A percentile compares a stretch with the other conserved stretches of the same genome.
Conservation (phyloP, 2,329 filamentous ascomycete species). For the Hymenoscyphus fraxineus region DNA sequence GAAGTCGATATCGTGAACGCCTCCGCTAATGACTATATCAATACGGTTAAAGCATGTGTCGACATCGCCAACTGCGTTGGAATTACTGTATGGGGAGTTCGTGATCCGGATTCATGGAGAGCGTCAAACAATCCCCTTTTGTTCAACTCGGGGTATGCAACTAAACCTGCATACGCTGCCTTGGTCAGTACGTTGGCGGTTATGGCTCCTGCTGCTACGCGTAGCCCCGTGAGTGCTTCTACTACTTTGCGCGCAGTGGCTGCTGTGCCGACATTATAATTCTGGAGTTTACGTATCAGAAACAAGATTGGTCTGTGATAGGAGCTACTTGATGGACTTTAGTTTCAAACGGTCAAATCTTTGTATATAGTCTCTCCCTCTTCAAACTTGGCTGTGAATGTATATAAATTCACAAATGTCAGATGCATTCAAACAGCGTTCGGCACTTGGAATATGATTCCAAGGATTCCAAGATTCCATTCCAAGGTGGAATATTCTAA, state of each 20-base stretch:
- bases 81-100: conserved; percentile 36
- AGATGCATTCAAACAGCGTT: too few relatives aligned
- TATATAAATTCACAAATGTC: too few relatives aligned
- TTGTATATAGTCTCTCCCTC: too few relatives aligned
- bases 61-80: conserved; percentile 34
- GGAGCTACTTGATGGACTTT: too few relatives aligned
- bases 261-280: background rate
- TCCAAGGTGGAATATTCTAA: too few relatives aligned
- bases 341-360: too few relatives aligned
- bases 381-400: too few relatives aligned
- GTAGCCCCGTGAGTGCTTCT: background rate
- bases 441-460: too few relatives aligned
- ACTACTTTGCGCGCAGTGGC: background rate
- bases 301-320: too few relatives aligned
- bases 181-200: conserved; percentile 18
- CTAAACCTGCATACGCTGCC: conserved; percentile 49
- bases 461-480: too few relatives aligned
- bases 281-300: background rate
- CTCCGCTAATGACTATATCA: conserved; percentile 35
- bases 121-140: conserved; percentile 47
- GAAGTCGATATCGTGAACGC: conserved; percentile 64
- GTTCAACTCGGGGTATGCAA: conserved; percentile 48
- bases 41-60: conserved; percentile 33
- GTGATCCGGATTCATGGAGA: conserved; percentile 53
- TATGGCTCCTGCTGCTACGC: conserved; percentile 2